These are phyloP conservation scores for Botrytis hyacinthi DNA, from an alignment of 2,329 filamentous ascomycete genomes.

Conservation along the genomic window DNA sequence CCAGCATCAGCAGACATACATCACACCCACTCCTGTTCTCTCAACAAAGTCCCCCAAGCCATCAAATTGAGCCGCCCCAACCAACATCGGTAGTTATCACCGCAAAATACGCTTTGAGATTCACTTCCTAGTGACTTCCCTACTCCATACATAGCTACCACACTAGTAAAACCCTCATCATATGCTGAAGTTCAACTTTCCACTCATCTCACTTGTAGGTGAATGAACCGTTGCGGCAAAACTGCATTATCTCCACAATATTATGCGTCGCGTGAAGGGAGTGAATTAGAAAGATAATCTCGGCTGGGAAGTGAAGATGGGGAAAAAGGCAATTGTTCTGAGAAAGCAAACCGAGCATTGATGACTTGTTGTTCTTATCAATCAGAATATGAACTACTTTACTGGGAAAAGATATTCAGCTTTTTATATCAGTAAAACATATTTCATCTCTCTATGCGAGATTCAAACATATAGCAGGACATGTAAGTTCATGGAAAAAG, in stretches of 20 bases:
- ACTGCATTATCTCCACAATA: background rate
- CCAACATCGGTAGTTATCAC: background rate
- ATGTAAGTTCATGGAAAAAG: too few relatives aligned
- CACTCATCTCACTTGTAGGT: background rate
- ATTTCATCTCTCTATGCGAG: background rate
- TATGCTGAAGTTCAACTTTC: background rate
- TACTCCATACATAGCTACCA: background rate
- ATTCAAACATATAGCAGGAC: rapidly evolving
- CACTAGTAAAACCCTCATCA: background rate
- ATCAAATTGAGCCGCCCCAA: rapidly evolving
- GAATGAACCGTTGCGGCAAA: background rate
- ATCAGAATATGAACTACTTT: background rate
- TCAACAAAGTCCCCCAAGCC: background rate
- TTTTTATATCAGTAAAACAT: background rate
- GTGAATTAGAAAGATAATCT: background rate
- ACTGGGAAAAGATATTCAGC: background rate
- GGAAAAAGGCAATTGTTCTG: background rate
- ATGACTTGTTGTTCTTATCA: rapidly evolving
- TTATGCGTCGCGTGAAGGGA: background rate
- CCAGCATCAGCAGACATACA: background rate
- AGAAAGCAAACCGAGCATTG: background rate
- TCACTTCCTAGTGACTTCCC: too few relatives aligned
- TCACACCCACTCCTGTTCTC: background rate
- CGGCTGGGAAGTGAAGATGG: background rate
- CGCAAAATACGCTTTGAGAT: background rate